A percentile compares a stretch with the other conserved stretches of the same genome.
Conservation (phyloP, 2,329 filamentous ascomycete genomes). For the Shiraia sp. region DNA sequence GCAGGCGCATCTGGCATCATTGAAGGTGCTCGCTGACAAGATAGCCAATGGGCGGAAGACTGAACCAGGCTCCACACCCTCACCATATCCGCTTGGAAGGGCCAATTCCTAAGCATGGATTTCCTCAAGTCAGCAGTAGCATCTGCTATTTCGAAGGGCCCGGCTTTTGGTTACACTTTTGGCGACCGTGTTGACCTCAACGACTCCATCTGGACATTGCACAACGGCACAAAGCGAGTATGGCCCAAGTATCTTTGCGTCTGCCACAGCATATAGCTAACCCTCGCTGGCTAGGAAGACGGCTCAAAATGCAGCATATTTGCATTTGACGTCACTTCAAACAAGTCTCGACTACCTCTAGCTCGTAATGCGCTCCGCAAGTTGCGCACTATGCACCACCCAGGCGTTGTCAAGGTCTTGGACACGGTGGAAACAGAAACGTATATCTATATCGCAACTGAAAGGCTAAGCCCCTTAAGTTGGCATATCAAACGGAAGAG, state of each 20-base stretch:
- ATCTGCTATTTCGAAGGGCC: slow-evolving; percentile 93
- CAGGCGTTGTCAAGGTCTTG: slow-evolving; percentile 89
- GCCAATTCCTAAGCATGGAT: slow-evolving; percentile 68
- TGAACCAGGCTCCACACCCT: neutral
- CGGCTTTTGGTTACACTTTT: slow-evolving; percentile 89
- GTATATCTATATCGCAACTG: slow-evolving; percentile 95
- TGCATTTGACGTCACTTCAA: slow-evolving; percentile 84
- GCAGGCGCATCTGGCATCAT: slow-evolving; percentile 21
- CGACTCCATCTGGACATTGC: slow-evolving; percentile 93
- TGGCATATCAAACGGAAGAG: slow-evolving; percentile 92
- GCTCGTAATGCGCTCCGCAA: slow-evolving; percentile 95
- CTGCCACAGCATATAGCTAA: slow-evolving; percentile 21
- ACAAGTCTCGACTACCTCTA: slow-evolving; percentile 79
- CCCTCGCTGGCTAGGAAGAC: slow-evolving; percentile 69
- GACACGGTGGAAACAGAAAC: slow-evolving; percentile 96
- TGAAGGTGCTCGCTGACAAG: slow-evolving; percentile 6
- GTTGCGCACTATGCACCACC: slow-evolving; percentile 87
- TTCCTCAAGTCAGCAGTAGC: slow-evolving; percentile 97
- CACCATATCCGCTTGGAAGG: too few relatives aligned
- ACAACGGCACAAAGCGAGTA: slow-evolving; percentile 92
- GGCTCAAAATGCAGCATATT: slow-evolving; percentile 95
- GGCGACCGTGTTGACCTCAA: slow-evolving; percentile 91
- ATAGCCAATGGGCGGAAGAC: too few relatives aligned
- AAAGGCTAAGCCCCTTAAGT: slow-evolving; percentile 80
- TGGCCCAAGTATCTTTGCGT: slow-evolving; percentile 25